A percentile compares a stretch with the other conserved stretches of the same genome.
phyloP scores from a whole-genome alignment of 768 basidiomycete species.

The Pulveroboletus sp. region DNA sequence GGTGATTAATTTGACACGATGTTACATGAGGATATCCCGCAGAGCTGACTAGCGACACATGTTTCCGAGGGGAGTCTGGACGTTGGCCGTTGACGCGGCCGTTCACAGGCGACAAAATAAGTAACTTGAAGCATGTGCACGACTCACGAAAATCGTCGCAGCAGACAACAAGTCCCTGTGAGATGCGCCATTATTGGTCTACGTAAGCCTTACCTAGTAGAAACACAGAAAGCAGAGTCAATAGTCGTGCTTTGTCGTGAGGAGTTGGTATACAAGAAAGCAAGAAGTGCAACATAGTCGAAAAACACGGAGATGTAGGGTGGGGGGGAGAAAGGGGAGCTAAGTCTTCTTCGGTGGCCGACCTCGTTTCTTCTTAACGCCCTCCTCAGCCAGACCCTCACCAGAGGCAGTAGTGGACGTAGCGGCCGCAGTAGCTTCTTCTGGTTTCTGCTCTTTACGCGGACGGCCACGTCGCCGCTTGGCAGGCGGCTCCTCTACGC shows the following conservation, averaged over 20 bases:
- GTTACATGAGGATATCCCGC: slow-evolving; percentile 31
- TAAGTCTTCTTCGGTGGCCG: slow-evolving; percentile 53
- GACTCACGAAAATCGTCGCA: slow-evolving; percentile 6
- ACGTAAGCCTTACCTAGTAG: slow-evolving; percentile 32
- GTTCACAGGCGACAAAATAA: slow-evolving; percentile 31
- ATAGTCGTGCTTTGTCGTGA: slow-evolving; percentile 32
- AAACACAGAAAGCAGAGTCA: slow-evolving; percentile 33
- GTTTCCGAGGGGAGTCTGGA: slow-evolving; percentile 20
- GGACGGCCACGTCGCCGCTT: slow-evolving; percentile 76
- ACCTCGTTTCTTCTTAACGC: slow-evolving; percentile 65
- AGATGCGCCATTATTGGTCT: slow-evolving; percentile 32
- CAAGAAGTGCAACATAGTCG: slow-evolving; percentile 31
- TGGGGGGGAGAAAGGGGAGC: slow-evolving; percentile 3
- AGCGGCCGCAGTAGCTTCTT: slow-evolving; percentile 36
- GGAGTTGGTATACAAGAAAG: slow-evolving; percentile 32
- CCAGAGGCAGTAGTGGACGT: slow-evolving; percentile 26
- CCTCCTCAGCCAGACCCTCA: slow-evolving; percentile 44
- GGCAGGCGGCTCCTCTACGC: slow-evolving; percentile 45
- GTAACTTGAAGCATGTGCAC: slow-evolving; percentile 26
- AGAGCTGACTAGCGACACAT: slow-evolving; percentile 23
- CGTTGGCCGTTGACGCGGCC: slow-evolving; percentile 8
- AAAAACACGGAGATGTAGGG: slow-evolving; percentile 15
- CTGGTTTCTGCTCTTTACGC: slow-evolving; percentile 55
- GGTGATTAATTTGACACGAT: slow-evolving; percentile 33
- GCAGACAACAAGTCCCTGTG: slow-evolving; percentile 22